Conservation (phyloP, 768 basidiomycete species). For the Podaxis rugospora region DNA sequence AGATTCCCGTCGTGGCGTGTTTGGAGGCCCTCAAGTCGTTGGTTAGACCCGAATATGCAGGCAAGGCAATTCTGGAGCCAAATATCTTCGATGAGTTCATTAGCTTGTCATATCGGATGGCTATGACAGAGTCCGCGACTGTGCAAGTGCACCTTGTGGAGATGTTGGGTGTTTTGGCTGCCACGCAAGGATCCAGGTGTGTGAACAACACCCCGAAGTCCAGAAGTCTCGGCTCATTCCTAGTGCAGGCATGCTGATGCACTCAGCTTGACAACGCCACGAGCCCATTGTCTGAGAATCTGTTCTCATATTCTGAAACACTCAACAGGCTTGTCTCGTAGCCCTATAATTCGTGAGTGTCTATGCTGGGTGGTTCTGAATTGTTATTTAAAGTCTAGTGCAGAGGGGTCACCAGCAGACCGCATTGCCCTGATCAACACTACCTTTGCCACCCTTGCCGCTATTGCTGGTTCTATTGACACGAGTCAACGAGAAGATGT, state of each 20-base stretch:
- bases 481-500: conserved; percentile 66
- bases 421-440: conserved; percentile 61
- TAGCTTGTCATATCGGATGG: conserved; percentile 84
- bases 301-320: conserved; percentile 79
- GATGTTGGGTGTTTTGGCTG: conserved; percentile 57
- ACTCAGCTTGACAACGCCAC: conserved; percentile 39
- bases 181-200: conserved; percentile 28
- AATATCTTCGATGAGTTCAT: conserved; percentile 88
- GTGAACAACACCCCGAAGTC: conserved; percentile 8
- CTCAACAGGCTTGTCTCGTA: conserved; percentile 53
- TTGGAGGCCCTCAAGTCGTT: conserved; percentile 77
- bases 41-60: conserved; percentile 77
- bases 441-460: conserved; percentile 57
- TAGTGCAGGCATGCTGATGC: conserved; percentile 26
- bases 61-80: conserved; percentile 75
- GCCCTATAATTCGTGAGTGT: conserved; percentile 46
- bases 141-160: conserved; percentile 73
- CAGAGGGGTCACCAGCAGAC: conserved; percentile 50
- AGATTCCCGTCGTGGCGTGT: conserved; percentile 51
- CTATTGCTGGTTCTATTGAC: conserved; percentile 55
- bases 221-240: neutral
- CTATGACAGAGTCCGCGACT: conserved; percentile 74
- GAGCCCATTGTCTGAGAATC: conserved; percentile 74
- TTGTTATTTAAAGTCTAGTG: conserved; percentile 9
- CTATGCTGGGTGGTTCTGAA: neutral